phyloP scores from a whole-genome alignment of 345 rosid species.

The Salix purpurea region DNA sequence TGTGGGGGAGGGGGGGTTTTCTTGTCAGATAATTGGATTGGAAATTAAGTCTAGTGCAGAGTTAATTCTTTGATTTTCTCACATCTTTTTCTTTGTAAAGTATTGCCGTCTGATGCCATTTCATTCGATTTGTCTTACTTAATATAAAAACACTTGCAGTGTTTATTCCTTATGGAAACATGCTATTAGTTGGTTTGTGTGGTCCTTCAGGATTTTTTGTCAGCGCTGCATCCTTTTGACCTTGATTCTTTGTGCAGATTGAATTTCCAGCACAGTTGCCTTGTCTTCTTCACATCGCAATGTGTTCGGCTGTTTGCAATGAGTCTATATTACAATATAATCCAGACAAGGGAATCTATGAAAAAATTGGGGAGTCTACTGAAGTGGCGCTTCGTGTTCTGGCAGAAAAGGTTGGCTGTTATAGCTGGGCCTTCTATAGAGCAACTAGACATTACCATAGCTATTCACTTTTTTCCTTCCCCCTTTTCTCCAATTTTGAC shows the following conservation, averaged over 20 bases:
- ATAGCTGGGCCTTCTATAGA: constrained; percentile 2
- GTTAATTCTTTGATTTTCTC: neutral
- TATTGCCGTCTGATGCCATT: neutral
- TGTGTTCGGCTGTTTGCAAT: constrained; percentile 96
- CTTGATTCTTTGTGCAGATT: constrained; percentile 51
- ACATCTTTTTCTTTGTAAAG: neutral
- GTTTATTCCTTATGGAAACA: neutral
- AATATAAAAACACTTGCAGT: too few species aligned
- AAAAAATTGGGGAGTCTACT: constrained; percentile 98
- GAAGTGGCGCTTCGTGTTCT: constrained; percentile 97
- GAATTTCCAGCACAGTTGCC: constrained; percentile 90
- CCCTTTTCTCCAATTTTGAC: neutral
- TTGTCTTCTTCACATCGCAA: constrained; percentile 88
- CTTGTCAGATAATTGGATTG: neutral
- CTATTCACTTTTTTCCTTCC: neutral
- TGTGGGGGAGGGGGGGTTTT: neutral
- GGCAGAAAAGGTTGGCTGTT: constrained; percentile 76
- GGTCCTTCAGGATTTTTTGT: neutral
- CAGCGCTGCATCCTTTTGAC: constrained; percentile 14
- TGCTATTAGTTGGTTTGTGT: neutral
- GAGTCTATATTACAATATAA: constrained; percentile 92
- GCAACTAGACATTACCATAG: neutral
- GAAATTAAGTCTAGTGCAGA: neutral
- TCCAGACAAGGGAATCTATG: constrained; percentile 83
- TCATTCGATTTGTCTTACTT: neutral